Conservation (phyloP, 257 asterid species). For the Cynanchum wilfordii region DNA sequence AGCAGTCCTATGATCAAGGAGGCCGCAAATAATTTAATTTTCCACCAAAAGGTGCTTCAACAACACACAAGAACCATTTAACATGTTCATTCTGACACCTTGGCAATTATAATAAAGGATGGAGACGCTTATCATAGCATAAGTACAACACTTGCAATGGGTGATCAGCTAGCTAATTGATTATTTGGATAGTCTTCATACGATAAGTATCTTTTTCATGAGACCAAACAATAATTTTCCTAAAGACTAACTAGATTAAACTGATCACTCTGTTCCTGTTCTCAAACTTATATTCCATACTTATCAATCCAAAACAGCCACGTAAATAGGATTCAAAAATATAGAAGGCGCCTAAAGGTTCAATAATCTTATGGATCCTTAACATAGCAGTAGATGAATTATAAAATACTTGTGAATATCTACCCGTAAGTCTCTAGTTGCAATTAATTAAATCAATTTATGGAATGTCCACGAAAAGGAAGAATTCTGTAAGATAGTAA, state of each 20-base stretch:
- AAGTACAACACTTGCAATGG: not conserved
- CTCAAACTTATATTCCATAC: not conserved
- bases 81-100: not conserved
- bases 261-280: not conserved
- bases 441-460: not conserved
- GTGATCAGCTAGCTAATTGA: not conserved
- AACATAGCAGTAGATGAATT: not conserved
- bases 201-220: not conserved
- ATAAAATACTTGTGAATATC: not conserved
- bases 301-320: too few species aligned
- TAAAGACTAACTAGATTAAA: not conserved
- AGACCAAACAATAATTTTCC: not conserved
- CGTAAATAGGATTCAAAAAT: too few species aligned
- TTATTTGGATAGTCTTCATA: not conserved
- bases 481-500: not conserved
- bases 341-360: too few species aligned
- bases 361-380: too few species aligned
- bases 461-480: not conserved
- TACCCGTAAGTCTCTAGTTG: not conserved
- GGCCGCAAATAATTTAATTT: not conserved
- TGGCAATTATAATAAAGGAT: not conserved
- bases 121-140: not conserved
- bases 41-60: not conserved
- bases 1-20: not conserved
- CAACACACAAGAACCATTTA: not conserved